Conservation (phyloP, 441 rosid species). For the Breynia disticha region DNA sequence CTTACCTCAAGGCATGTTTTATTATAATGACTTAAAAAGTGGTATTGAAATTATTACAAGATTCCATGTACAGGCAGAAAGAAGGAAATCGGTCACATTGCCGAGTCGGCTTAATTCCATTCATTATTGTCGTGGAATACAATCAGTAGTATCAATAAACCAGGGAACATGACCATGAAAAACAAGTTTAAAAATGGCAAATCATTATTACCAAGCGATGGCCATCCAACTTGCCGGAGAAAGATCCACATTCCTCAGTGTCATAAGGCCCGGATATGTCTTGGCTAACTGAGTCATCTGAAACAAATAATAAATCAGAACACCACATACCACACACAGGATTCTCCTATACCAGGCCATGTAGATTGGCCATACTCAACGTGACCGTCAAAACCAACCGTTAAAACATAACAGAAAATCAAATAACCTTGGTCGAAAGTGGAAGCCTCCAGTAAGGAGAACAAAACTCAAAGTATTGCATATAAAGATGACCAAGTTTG, state of each 20-base stretch:
- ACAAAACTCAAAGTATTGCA: constrained; percentile 76
- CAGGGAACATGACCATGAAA: neutral
- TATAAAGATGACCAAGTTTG: constrained; percentile 66
- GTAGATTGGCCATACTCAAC: too few species aligned
- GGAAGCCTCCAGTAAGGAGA: constrained; percentile 94
- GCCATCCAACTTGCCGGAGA: constrained; percentile 99
- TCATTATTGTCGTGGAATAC: neutral
- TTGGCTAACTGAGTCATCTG: constrained; percentile 70
- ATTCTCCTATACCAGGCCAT: too few species aligned
- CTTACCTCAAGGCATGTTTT: too few species aligned
- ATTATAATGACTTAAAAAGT: too few species aligned
- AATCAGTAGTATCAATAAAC: neutral
- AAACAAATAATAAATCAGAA: constrained; percentile 10
- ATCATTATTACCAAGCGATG: constrained; percentile 64
- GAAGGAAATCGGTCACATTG: too few species aligned
- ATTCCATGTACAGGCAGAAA: too few species aligned
- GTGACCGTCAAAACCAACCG: too few species aligned
- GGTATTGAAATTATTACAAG: too few species aligned
- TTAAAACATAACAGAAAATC: neutral
- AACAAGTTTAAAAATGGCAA: constrained; percentile 1
- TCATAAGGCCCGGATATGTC: constrained; percentile 67
- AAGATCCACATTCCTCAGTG: constrained; percentile 90
- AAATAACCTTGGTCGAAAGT: constrained; percentile 82
- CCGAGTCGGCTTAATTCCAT: neutral
- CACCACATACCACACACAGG: too few species aligned